Conservation (phyloP, 129 eudicot genomes). For the Arctium lappa region DNA sequence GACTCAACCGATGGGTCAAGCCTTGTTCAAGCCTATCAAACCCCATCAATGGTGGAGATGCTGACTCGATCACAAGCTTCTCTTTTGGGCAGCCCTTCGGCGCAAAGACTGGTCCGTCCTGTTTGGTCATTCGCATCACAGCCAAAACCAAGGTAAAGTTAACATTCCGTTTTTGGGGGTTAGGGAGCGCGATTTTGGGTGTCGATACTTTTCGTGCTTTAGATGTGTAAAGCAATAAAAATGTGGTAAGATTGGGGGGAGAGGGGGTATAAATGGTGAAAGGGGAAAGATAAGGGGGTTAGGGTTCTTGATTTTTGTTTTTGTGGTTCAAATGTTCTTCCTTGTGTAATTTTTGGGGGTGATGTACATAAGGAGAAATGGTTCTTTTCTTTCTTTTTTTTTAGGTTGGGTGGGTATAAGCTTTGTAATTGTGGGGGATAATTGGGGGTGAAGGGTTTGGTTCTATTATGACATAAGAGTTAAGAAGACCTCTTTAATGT, state of each 20-base stretch:
- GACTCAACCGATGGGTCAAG: slow-evolving; percentile 76
- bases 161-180: slow-evolving; percentile 25
- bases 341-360: slow-evolving; percentile 62
- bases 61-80: slow-evolving; percentile 74
- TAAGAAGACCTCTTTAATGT: slow-evolving; percentile 36
- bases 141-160: slow-evolving; percentile 54
- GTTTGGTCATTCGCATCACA: slow-evolving; percentile 47
- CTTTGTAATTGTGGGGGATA: slow-evolving; percentile 60
- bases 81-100: slow-evolving; percentile 56
- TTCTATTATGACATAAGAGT: slow-evolving; percentile 35
- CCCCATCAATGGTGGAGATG: slow-evolving; percentile 85
- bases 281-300: slow-evolving; percentile 38
- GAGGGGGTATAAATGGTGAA: slow-evolving; percentile 30
- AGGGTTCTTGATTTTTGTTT: slow-evolving; percentile 24
- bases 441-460: slow-evolving; percentile 47
- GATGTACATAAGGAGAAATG: slow-evolving; percentile 71
- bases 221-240: slow-evolving; percentile 49
- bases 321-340: slow-evolving; percentile 25
- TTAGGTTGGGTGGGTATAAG: slow-evolving; percentile 38
- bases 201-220: slow-evolving; percentile 37
- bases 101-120: slow-evolving; percentile 49
- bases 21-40: slow-evolving; percentile 69
- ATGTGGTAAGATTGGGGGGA: slow-evolving; percentile 23
- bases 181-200: slow-evolving; percentile 43
- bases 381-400: slow-evolving; percentile 14